Evolutionary conservation across 805 yeast genomes (phyloP).

Genomic region (Saccharomycopsis microspora): DNA sequence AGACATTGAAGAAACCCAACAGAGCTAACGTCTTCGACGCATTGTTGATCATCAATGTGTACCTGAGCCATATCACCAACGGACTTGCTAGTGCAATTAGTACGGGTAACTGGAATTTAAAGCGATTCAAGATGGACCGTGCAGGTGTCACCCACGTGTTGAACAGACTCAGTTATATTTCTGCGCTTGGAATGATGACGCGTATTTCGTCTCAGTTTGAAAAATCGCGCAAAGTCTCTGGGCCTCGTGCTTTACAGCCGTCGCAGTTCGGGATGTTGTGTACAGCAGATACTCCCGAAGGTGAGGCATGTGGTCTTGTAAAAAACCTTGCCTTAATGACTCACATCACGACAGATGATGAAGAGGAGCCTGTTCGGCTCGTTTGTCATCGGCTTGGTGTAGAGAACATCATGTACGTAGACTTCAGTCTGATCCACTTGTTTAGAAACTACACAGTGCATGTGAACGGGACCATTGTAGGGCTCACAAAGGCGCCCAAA

Average conservation of each 20-base stretch:
- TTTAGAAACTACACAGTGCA: conserved; percentile 72
- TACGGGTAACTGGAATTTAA: conserved; percentile 97
- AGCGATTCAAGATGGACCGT: conserved; percentile 98
- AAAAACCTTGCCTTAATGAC: conserved; percentile 97
- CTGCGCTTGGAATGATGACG: conserved; percentile 99
- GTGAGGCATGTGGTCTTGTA: conserved; percentile 98
- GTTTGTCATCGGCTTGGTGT: conserved; percentile 80
- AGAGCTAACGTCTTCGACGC: conserved; percentile 96
- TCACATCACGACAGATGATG: conserved; percentile 96
- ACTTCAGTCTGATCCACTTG: conserved; percentile 72
- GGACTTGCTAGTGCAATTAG: conserved; percentile 95
- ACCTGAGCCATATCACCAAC: conserved; percentile 84
- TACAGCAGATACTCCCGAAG: conserved; percentile 98
- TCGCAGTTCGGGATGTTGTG: conserved; percentile 99
- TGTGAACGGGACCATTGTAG: conserved; percentile 89
- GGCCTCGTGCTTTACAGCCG: conserved; percentile 98
- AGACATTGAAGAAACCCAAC: conserved; percentile 85
- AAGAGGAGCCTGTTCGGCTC: conserved; percentile 75
- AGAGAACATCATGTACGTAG: conserved; percentile 72
- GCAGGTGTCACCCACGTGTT: conserved; percentile 98
- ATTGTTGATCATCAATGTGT: conserved; percentile 74
- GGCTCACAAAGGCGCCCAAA: conserved; percentile 80
- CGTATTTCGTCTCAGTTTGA: conserved; percentile 98
- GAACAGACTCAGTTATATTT: conserved; percentile 81
- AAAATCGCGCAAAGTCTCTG: conserved; percentile 93